Percentiles rank a stretch among this genome's conserved stretches.
Conservation (phyloP, 768 basidiomycete species). For the Leucosporidium scottii region DNA sequence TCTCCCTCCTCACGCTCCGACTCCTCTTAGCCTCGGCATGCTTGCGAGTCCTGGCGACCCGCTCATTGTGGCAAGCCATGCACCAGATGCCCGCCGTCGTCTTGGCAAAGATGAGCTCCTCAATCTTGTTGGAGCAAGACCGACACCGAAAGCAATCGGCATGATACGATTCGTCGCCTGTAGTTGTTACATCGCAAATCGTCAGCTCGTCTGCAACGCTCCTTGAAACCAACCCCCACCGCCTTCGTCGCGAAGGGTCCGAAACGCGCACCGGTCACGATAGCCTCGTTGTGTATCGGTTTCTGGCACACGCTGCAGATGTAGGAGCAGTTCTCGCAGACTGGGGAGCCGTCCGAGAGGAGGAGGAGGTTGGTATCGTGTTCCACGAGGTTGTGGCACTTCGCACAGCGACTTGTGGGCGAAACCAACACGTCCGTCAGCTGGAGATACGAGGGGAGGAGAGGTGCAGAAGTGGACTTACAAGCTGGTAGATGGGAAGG, state of each 20-base stretch:
- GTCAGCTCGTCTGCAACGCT: neutral
- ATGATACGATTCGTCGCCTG: slow-evolving; percentile 89
- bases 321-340: slow-evolving; percentile 88
- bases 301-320: slow-evolving; percentile 89
- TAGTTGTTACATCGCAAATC: too few relatives aligned
- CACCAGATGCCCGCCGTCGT: slow-evolving; percentile 91
- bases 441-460: neutral
- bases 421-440: neutral
- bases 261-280: slow-evolving; percentile 67
- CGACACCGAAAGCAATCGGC: slow-evolving; percentile 98
- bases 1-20: slow-evolving; percentile 29
- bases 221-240: neutral
- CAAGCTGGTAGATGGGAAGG: neutral
- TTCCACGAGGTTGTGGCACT: slow-evolving; percentile 81
- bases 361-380: slow-evolving; percentile 96
- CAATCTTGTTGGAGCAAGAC: slow-evolving; percentile 86
- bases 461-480: neutral
- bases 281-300: slow-evolving; percentile 95
- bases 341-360: slow-evolving; percentile 94
- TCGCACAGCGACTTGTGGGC: slow-evolving; percentile 65
- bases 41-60: slow-evolving; percentile 83
- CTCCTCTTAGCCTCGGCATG: slow-evolving; percentile 76
- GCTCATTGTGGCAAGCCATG: slow-evolving; percentile 96
- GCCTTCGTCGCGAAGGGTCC: neutral
- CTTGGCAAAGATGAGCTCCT: slow-evolving; percentile 97